A percentile compares a stretch with the other conserved stretches of the same genome.
Conservation (phyloP, 2,329 filamentous ascomycete species). For the Alternaria arborescens region DNA sequence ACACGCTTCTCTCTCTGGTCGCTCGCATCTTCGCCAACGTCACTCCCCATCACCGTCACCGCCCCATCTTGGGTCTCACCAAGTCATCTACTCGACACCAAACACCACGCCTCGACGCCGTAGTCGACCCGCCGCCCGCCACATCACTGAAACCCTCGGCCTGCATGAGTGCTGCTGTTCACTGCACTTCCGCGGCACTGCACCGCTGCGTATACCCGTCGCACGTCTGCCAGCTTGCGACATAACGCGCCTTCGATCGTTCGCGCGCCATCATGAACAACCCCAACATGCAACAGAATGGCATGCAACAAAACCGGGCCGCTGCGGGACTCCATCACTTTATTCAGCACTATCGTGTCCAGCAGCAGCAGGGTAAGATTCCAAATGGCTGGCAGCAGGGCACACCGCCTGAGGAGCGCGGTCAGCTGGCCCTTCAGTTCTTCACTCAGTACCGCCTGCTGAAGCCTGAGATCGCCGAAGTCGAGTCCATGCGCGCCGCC, state of each 20-base stretch:
- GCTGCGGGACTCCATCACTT: slow-evolving; percentile 37
- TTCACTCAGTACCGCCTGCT: slow-evolving; percentile 45
- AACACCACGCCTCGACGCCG: slow-evolving; percentile 10
- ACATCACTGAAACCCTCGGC: slow-evolving; percentile 5
- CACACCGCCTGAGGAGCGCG: slow-evolving; percentile 42
- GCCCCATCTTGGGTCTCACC: slow-evolving; percentile 1
- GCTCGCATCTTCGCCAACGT: slow-evolving; percentile 2
- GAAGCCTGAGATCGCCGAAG: slow-evolving; percentile 42
- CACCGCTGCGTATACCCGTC: slow-evolving; percentile 25
- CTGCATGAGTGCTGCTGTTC: slow-evolving; percentile 33
- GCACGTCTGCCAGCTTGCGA: slow-evolving; percentile 10
- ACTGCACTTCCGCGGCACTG: slow-evolving; percentile 26
- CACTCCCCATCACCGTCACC: slow-evolving; percentile 1
- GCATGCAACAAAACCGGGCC: slow-evolving; percentile 22
- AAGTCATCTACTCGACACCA: slow-evolving; percentile 7
- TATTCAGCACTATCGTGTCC: slow-evolving; percentile 38
- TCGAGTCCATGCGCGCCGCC: slow-evolving; percentile 39
- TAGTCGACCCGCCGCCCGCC: neutral
- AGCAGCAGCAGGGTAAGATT: slow-evolving; percentile 38
- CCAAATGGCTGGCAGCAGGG: slow-evolving; percentile 47
- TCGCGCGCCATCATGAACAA: slow-evolving; percentile 43
- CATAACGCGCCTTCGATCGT: slow-evolving; percentile 10
- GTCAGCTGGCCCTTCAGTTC: slow-evolving; percentile 43
- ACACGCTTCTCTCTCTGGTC: neutral
- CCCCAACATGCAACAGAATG: slow-evolving; percentile 40